Percentiles rank a stretch among this genome's conserved stretches.
Evolutionary conservation across 192 early-diverging fungal genomes (phyloP).

Genomic region (Oehlia diaphana): DNA sequence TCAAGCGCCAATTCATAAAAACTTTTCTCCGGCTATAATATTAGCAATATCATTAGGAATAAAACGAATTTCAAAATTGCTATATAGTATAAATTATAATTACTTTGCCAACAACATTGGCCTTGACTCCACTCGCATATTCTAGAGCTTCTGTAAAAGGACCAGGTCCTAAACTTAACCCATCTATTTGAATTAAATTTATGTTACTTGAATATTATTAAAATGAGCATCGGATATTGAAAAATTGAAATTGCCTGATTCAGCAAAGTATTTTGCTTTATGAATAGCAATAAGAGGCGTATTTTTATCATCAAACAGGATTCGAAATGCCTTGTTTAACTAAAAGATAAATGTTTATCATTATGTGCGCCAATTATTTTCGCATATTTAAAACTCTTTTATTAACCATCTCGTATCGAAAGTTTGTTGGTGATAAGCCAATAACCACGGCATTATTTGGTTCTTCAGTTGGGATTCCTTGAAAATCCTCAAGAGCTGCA

Average conservation of each 20-base stretch:
- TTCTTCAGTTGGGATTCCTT: conserved; percentile 47
- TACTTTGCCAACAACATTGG: conserved; percentile 79
- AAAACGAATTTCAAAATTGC: background rate
- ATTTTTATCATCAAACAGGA: conserved; percentile 53
- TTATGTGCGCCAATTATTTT: background rate
- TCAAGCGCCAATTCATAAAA: conserved; percentile 80
- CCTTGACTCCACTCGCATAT: conserved; percentile 65
- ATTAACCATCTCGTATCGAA: conserved; percentile 64
- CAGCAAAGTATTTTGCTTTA: conserved; percentile 78
- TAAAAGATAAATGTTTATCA: conserved; percentile 28
- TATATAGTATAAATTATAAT: background rate
- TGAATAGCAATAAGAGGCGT: conserved; percentile 80
- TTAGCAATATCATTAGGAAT: background rate
- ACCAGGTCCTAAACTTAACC: conserved; percentile 82
- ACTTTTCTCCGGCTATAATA: conserved; percentile 51
- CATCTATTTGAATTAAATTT: conserved; percentile 31
- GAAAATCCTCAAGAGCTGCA: conserved; percentile 73
- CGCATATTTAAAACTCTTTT: no score
- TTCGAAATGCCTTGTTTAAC: conserved; percentile 77
- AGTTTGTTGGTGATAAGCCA: conserved; percentile 73
- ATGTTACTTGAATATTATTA: background rate
- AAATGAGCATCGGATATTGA: background rate
- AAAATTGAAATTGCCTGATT: conserved; percentile 19
- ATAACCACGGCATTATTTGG: conserved; percentile 80
- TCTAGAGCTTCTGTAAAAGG: conserved; percentile 86